A percentile compares a stretch with the other conserved stretches of the same genome.
Evolutionary conservation across 371 early-diverging fungal species (phyloP).

Genomic region (Capniomyces stellatus): DNA sequence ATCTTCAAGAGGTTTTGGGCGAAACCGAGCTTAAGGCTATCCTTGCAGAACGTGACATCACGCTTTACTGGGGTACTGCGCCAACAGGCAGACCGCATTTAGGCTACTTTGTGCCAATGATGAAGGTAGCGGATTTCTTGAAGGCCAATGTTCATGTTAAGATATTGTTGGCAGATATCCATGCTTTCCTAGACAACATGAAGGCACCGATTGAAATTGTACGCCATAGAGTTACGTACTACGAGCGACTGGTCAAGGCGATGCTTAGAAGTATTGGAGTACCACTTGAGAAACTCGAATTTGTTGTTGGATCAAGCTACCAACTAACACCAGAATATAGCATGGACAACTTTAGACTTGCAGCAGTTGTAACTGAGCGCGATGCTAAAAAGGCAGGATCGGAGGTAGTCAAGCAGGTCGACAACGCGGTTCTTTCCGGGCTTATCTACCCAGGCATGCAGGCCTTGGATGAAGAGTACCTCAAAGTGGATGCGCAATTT

Average conservation of each 20-base stretch:
- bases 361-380: slow-evolving; percentile 78
- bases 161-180: slow-evolving; percentile 94
- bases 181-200: slow-evolving; percentile 98
- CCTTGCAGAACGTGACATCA: slow-evolving; percentile 75
- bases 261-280: slow-evolving; percentile 80
- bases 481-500: slow-evolving; percentile 96
- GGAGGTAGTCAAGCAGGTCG: slow-evolving; percentile 99
- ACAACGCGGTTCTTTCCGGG: slow-evolving; percentile 80
- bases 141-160: slow-evolving; percentile 80
- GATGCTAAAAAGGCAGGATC: slow-evolving; percentile 99
- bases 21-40: slow-evolving; percentile 72
- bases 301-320: slow-evolving; percentile 85
- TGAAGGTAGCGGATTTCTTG: slow-evolving; percentile 97
- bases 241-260: slow-evolving; percentile 84
- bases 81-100: slow-evolving; percentile 97
- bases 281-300: slow-evolving; percentile 77
- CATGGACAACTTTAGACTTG: slow-evolving; percentile 87
- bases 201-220: slow-evolving; percentile 95
- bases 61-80: slow-evolving; percentile 99
- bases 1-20: slow-evolving; percentile 95
- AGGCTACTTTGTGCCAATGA: slow-evolving; percentile 96
- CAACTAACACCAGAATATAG: slow-evolving; percentile 78
- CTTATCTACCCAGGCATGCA: slow-evolving; percentile 98
- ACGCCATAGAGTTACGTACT: slow-evolving; percentile 80
- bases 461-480: slow-evolving; percentile 98